A percentile compares a stretch with the other conserved stretches of the same genome.
phyloP scores from a whole-genome alignment of 352 stramenopile genomes.

The Pythium periplocum region DNA sequence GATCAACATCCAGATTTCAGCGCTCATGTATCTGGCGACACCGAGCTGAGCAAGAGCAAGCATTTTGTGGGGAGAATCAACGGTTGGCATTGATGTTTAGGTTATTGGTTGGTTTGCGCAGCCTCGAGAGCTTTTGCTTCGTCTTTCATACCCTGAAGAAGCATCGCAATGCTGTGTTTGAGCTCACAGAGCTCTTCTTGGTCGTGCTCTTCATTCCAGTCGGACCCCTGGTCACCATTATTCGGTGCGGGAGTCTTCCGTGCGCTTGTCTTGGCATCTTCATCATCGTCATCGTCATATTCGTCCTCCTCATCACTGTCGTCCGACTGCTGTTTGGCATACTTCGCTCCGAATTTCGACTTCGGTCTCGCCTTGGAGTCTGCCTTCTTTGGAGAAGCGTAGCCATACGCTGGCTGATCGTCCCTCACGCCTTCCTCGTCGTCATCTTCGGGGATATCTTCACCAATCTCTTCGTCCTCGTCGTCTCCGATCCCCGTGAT shows the following conservation, averaged over 20 bases:
- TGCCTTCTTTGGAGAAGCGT: slow-evolving; percentile 5
- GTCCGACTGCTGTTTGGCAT: too few relatives aligned
- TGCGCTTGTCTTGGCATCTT: too few relatives aligned
- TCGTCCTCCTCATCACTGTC: too few relatives aligned
- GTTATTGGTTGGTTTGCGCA: neutral
- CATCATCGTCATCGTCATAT: too few relatives aligned
- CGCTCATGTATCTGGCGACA: slow-evolving; percentile 18
- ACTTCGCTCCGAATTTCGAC: too few relatives aligned
- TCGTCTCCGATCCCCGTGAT: slow-evolving; percentile 13
- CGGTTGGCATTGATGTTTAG: neutral
- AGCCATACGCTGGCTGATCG: too few relatives aligned
- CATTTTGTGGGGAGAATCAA: neutral
- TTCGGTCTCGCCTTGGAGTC: slow-evolving; percentile 3
- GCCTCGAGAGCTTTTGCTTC: slow-evolving; percentile 46
- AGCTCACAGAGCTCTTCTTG: slow-evolving; percentile 56
- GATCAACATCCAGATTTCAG: slow-evolving; percentile 30
- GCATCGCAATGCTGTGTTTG: slow-evolving; percentile 56
- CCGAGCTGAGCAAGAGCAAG: too few relatives aligned
- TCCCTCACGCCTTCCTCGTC: slow-evolving; percentile 11
- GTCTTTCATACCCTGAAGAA: slow-evolving; percentile 53
- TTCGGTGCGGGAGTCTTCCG: too few relatives aligned
- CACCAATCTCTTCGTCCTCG: slow-evolving; percentile 25
- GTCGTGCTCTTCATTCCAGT: slow-evolving; percentile 54
- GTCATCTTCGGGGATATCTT: slow-evolving; percentile 54
- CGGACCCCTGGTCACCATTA: neutral